These are phyloP conservation scores for Gillenia trifoliata DNA, from an alignment of 306 rosid genomes.

Conservation along the genomic window DNA sequence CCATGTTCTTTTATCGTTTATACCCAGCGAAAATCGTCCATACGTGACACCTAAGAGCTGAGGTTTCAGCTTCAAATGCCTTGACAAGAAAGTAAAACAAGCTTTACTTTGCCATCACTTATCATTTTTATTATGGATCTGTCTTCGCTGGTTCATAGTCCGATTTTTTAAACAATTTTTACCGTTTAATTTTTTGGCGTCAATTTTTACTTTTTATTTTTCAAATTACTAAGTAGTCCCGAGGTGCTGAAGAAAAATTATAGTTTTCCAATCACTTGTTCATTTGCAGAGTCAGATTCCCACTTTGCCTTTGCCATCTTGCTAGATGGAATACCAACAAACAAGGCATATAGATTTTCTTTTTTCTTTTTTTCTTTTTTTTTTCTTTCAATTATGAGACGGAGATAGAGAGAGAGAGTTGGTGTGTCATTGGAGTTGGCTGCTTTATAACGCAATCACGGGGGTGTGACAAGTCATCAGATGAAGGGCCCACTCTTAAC, in stretches of 20 bases:
- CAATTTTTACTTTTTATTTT: too few relatives aligned
- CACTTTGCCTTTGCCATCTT: conserved; percentile 39
- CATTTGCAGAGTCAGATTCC: conserved; percentile 72
- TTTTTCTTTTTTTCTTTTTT: conserved; percentile 16
- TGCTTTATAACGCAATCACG: conserved; percentile 49
- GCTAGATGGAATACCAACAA: conserved; percentile 57
- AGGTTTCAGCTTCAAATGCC: conserved; percentile 19
- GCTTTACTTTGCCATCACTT: conserved; percentile 20
- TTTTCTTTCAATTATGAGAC: conserved; percentile 35
- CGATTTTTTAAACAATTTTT: background rate
- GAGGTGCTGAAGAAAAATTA: too few relatives aligned
- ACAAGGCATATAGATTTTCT: conserved; percentile 33
- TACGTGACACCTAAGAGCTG: background rate
- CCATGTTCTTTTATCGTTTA: conserved; percentile 10
- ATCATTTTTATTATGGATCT: too few relatives aligned
- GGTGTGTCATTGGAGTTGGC: conserved; percentile 25
- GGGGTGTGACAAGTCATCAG: conserved; percentile 61
- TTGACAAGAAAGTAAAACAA: conserved; percentile 36
- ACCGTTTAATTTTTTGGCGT: too few relatives aligned
- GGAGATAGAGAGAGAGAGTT: conserved; percentile 8
- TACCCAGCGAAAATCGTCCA: background rate
- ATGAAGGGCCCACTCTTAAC: conserved; percentile 33
- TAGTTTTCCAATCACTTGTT: conserved; percentile 23
- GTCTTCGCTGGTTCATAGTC: too few relatives aligned
- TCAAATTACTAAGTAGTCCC: too few relatives aligned